phyloP scores from a whole-genome alignment of 768 basidiomycete genomes.

The Tricholoma saponaceum region DNA sequence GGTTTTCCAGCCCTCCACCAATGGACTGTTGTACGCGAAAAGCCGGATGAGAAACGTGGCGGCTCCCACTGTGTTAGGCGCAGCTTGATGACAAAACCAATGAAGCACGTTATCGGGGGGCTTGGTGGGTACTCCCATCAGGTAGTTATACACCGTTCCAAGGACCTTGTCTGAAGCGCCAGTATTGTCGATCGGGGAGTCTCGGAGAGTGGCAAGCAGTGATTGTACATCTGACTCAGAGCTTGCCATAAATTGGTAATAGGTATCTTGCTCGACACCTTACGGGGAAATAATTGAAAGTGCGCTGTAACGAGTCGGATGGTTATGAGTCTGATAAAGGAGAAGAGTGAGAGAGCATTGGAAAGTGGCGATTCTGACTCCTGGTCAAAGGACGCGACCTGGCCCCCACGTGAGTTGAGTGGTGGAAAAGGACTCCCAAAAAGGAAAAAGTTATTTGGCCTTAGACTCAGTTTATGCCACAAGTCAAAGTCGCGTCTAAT shows the following conservation, averaged over 20 bases:
- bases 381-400: background rate
- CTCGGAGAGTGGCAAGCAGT: constrained; percentile 53
- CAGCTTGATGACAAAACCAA: constrained; percentile 77
- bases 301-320: background rate
- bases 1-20: constrained; percentile 61
- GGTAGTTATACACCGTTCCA: constrained; percentile 44
- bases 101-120: constrained; percentile 46
- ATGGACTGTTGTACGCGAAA: constrained; percentile 66
- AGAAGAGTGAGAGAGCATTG: background rate
- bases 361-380: background rate
- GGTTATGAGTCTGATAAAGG: background rate
- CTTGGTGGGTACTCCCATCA: constrained; percentile 41
- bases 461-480: no score
- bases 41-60: constrained; percentile 82
- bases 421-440: no score
- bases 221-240: constrained; percentile 33
- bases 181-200: constrained; percentile 50
- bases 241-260: constrained; percentile 8
- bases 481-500: no score
- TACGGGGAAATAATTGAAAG: background rate
- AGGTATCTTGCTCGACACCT: background rate
- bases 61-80: constrained; percentile 51
- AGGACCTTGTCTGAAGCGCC: constrained; percentile 47
- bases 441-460: no score
- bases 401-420: background rate